Evolutionary conservation across 371 early-diverging fungal species (phyloP).

Genomic region (Saksenaea vasiformis): DNA sequence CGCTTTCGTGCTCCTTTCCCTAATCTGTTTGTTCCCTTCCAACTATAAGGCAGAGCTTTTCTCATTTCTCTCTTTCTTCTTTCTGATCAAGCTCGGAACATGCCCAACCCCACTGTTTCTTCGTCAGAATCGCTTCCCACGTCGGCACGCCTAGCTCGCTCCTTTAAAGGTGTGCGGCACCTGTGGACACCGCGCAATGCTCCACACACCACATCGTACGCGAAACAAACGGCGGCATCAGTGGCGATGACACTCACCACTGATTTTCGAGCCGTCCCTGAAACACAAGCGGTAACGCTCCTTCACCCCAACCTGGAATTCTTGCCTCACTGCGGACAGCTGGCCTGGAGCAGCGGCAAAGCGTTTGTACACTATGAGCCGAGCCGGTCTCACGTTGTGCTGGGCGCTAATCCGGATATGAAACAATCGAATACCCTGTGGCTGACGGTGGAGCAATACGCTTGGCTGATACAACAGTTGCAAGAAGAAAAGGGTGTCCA

Average conservation of each 20-base stretch:
- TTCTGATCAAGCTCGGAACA: neutral
- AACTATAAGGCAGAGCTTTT: slow-evolving; percentile 6
- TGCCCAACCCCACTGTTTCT: slow-evolving; percentile 1
- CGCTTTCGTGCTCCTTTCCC: neutral
- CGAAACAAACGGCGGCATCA: neutral
- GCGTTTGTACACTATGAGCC: slow-evolving; percentile 46
- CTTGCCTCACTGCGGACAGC: slow-evolving; percentile 16
- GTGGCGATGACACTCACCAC: slow-evolving; percentile 35
- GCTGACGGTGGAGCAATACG: slow-evolving; percentile 36
- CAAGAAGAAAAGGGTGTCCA: slow-evolving; percentile 32
- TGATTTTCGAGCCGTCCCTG: slow-evolving; percentile 13
- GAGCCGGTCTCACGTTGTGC: slow-evolving; percentile 20
- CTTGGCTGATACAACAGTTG: slow-evolving; percentile 39
- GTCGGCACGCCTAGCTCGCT: neutral
- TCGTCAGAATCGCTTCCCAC: slow-evolving; percentile 5
- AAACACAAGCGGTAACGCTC: slow-evolving; percentile 16
- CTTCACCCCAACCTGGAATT: slow-evolving; percentile 18
- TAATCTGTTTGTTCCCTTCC: slow-evolving; percentile 2
- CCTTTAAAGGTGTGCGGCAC: slow-evolving; percentile 2
- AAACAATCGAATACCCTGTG: slow-evolving; percentile 23
- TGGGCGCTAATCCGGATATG: slow-evolving; percentile 32
- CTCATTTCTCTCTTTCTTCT: neutral
- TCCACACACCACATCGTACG: neutral
- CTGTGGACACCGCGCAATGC: slow-evolving; percentile 1
- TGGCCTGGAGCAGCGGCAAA: slow-evolving; percentile 10